Base-by-base conservation (phyloP, 192 early-diverging fungal genomes). In the Entomortierella parvispora region DNA sequence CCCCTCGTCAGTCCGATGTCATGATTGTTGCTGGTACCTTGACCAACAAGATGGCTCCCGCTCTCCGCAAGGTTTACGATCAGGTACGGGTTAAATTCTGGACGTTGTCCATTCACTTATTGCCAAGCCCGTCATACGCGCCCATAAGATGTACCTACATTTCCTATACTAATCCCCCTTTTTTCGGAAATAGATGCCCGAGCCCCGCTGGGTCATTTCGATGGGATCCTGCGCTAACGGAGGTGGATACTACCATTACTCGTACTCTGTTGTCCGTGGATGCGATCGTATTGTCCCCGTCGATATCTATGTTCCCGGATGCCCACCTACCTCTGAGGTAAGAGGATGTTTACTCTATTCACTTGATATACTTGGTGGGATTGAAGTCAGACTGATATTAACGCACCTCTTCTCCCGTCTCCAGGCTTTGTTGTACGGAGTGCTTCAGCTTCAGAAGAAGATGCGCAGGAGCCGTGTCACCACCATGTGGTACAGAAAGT, bases 1-100 rank as follows among this genome's bases (percentile, higher is more conserved):
- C 95, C 20, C 97, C 97, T 28, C 91, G 97, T 81, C 97, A 99
- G 84, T 92, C 95, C 28, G 97, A 99, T 87, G 95, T 97, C 44
- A 99, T 99, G 97, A 99, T 99, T 84, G 97, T 99, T 43, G 97
- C 97, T 11, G 97, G 97, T 45, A 99, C 97, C 23, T 84, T 99
- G 80, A 97, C 96, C 58, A 99, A 99, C 90, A 99, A 99, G 82
- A 99, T 99, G 97, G 97, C 97, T 4, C 94, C 96, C 42, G 71
- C 75, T 22, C 80, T 88, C 42, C 80, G 87, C 64, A 88, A 88
- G 61, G 86, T 88, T 40, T 88, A 87, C 65, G 86, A 87, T 82
- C 87, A 86, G 80, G 86, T 84, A 82, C 45, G 42, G 26, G 15
- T 45, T 50, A 34, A 50, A 40, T n/a, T n/a, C 37, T 40, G 37